A percentile compares a stretch with the other conserved stretches of the same genome.
These are phyloP conservation scores for Spathaspora arborariae DNA, from an alignment of 805 yeast genomes.

Conservation along the genomic window DNA sequence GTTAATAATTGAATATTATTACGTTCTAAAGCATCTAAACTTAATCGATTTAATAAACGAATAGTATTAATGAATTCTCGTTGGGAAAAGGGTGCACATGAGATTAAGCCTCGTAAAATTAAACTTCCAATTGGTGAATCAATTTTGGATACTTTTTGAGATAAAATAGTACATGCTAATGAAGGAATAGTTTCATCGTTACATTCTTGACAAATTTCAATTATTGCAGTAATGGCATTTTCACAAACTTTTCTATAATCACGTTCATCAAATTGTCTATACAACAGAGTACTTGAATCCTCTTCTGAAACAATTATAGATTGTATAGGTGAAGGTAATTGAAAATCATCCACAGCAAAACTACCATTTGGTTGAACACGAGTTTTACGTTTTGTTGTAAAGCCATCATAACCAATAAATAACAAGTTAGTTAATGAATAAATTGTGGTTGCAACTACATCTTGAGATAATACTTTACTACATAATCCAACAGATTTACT, in stretches of 20 bases:
- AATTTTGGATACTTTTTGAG: slow-evolving; percentile 60
- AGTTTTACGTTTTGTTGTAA: slow-evolving; percentile 10
- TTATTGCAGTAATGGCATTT: slow-evolving; percentile 67
- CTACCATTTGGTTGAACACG: not conserved
- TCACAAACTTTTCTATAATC: slow-evolving; percentile 45
- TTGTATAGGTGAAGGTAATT: not conserved
- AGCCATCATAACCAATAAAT: slow-evolving; percentile 46
- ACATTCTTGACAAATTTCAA: slow-evolving; percentile 62
- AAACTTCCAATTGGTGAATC: slow-evolving; percentile 52
- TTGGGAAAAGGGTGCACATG: slow-evolving; percentile 57
- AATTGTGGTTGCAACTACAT: slow-evolving; percentile 76
- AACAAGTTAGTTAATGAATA: slow-evolving; percentile 79
- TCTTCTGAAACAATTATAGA: too few relatives aligned
- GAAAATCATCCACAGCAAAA: slow-evolving; percentile 2
- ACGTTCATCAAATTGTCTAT: slow-evolving; percentile 19
- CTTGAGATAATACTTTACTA: slow-evolving; percentile 67
- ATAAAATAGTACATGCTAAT: slow-evolving; percentile 73
- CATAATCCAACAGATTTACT: slow-evolving; percentile 64
- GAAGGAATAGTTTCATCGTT: slow-evolving; percentile 71
- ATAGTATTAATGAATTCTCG: slow-evolving; percentile 65
- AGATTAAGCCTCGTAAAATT: slow-evolving; percentile 59
- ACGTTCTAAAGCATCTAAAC: slow-evolving; percentile 40
- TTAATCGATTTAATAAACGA: slow-evolving; percentile 51
- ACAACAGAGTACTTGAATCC: not conserved
- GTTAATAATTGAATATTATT: slow-evolving; percentile 34